Conservation (phyloP, 75 land plant genomes). For the Cupressus sempervirens region DNA sequence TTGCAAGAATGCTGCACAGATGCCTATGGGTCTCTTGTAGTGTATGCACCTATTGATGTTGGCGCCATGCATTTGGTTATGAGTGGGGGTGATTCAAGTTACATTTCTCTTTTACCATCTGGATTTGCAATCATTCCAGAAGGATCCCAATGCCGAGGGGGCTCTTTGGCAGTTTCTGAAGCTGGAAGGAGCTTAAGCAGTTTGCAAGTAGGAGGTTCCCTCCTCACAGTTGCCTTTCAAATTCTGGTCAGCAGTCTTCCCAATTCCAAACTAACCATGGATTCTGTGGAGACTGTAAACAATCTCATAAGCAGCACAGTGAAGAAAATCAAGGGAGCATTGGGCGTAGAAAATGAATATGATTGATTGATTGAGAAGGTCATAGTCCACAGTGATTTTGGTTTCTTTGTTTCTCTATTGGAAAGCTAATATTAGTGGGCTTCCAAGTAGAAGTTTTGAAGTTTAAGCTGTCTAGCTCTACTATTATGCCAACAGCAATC, state of each 20-base stretch:
- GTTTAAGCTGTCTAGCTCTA: not conserved
- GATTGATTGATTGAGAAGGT: not conserved
- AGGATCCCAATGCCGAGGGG: constrained; percentile 33
- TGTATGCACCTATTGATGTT: constrained; percentile 70
- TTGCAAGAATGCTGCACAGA: constrained; percentile 28
- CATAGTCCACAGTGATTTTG: not conserved
- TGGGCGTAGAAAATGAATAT: constrained; percentile 39
- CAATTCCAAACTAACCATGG: constrained; percentile 29
- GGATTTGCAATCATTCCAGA: constrained; percentile 78
- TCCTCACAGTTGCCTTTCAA: constrained; percentile 32
- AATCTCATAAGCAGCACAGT: constrained; percentile 72
- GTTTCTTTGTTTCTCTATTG: not conserved
- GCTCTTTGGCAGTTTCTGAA: not conserved
- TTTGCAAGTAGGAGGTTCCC: constrained; percentile 19
- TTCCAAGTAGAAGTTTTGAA: not conserved
- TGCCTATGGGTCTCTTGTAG: constrained; percentile 24
- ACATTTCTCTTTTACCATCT: constrained; percentile 73
- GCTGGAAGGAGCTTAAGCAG: not conserved
- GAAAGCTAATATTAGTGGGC: not conserved
- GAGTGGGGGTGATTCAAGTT: constrained; percentile 71
- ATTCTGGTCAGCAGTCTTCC: constrained; percentile 26
- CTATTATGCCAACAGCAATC: not conserved
- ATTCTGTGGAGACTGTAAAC: constrained; percentile 32
- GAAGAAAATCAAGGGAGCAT: constrained; percentile 77
- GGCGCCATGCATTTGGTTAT: constrained; percentile 73